Base-by-base conservation (phyloP, 345 rosid genomes). In the Pseudoturritis turrita region DNA sequence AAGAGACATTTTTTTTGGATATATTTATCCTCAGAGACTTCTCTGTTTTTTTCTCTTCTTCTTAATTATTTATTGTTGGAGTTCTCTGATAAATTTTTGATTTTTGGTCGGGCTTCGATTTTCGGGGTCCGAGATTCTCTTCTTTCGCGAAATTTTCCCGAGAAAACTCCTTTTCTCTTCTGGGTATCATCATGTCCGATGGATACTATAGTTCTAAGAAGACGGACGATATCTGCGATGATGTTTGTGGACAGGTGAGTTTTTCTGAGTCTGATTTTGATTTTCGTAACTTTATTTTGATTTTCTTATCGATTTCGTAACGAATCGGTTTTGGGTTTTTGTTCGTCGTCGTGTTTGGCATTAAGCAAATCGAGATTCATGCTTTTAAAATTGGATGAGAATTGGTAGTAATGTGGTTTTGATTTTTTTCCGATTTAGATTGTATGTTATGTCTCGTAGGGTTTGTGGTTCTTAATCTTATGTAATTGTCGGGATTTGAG, bases 181-280 rank as follows among this genome's bases (percentile, higher is more conserved):
- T 58, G 70, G 65, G 71, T 62, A 25, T 3, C 43, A 78, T 72
- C 86, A 90, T 90, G 97, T 65, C 84, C 49, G 92, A 83, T 70
- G 92, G 89, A 52, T 85, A 87, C 76, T 89, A 82, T 73, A 79
- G 73, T 83, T 94, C 91, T 25, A 94, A 94, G 88, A 94, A 94
- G 75, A 86, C 97, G 36, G 97, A 91, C 76, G 94, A 86, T 79
- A 83, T 87, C 18, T 88, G 97, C 78, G 92, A 83, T 41, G 81
- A 91, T 33, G 89, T 90, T 72, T 90, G 96, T 67, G 96, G 96
- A 47, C 81, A 89, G 92, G 97, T 90, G 60, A 46, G 62, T 33
- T 8, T n/a, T 75, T 63, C 17, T 8, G 15, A 13, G 2, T 72
- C 41, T n/a, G n/a, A n/a, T n/a, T n/a, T 33, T 25, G 51, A 22